Base-by-base conservation (phyloP, 768 basidiomycete genomes). In the Cantharellus anzutake region DNA sequence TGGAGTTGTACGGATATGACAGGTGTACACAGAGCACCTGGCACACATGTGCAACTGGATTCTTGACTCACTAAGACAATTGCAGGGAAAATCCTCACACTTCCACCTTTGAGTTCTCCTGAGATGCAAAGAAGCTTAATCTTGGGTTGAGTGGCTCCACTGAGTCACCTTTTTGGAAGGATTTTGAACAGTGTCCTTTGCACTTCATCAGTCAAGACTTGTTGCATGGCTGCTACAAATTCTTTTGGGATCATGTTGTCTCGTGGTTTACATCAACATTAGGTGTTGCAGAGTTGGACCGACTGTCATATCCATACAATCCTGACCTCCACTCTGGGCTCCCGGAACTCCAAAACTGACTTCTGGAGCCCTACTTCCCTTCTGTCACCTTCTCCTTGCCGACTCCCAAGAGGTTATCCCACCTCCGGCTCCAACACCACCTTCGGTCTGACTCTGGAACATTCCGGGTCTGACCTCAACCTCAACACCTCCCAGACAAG, bases 181-280 rank as follows among this genome's bases (percentile, higher is more conserved):
- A 2, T 61, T 66, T 3, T 14, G 63, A 20, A 64, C 64, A 5
- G 70, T 69, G 7, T 3, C 11, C 42, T 41, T 20, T 58, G 37
- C 4, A 29, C 37, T 5, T 44, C 7, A 76, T 73, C 7, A 76
- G 76, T 63, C 76, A 76, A 76, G 53, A 50, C 0, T 63, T 73
- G 42, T 62, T 77, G 5, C 75, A 73, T 0, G 70, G 68, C 60
- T 57, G 65, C 48, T 61, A 78, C 62, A 77, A 78, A 41, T 75
- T 72, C 63, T 0, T 40, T 0, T 68, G 61, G n/a, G 61, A 75
- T 56, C 75, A 76, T 55, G 57, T 74, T 2, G 66, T 71, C 0
- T 68, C 65, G 3, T 77, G 75, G 75, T 68, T 63, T 37, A 51
- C 4, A 34, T 34, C 11, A 2, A 29, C 65, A 4, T 29, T 63